phyloP scores from a whole-genome alignment of 2,329 filamentous ascomycete species.

The Hysterium pulicare region DNA sequence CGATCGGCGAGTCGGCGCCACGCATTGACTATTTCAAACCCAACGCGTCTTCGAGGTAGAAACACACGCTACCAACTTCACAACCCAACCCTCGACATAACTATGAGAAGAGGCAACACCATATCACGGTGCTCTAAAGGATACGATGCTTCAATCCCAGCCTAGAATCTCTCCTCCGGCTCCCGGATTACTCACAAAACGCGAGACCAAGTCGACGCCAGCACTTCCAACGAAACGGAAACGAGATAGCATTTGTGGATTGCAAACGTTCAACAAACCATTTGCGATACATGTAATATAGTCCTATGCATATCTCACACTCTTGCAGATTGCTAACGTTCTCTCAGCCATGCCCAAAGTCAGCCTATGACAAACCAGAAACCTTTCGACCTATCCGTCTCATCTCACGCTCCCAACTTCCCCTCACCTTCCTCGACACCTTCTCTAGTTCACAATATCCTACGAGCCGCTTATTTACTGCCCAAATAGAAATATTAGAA shows the following conservation, averaged over 20 bases:
- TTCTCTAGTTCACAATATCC: slow-evolving; percentile 19
- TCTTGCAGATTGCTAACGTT: not conserved
- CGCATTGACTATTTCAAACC: no score
- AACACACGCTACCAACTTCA: no score
- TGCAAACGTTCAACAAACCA: slow-evolving; percentile 24
- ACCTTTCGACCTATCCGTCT: slow-evolving; percentile 34
- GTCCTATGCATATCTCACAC: not conserved
- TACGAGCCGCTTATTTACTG: slow-evolving; percentile 32
- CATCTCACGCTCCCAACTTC: slow-evolving; percentile 34
- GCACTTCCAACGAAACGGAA: slow-evolving; percentile 29
- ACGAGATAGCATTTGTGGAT: slow-evolving; percentile 26
- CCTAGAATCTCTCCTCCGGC: slow-evolving; percentile 19
- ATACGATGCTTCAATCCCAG: slow-evolving; percentile 23
- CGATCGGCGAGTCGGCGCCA: no score
- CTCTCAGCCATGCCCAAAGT: slow-evolving; percentile 26
- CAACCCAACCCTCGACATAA: not conserved
- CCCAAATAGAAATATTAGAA: slow-evolving; percentile 32
- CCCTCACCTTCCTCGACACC: slow-evolving; percentile 37
- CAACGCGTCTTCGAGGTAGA: no score
- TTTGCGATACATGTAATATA: slow-evolving; percentile 21
- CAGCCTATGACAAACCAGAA: slow-evolving; percentile 24
- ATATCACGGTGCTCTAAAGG: not conserved
- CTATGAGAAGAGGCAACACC: not conserved
- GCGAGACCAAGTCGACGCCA: slow-evolving; percentile 19
- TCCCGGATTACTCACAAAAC: slow-evolving; percentile 21